phyloP scores from a whole-genome alignment of 176 grass and related monocot species.

The Paspalum notatum region DNA sequence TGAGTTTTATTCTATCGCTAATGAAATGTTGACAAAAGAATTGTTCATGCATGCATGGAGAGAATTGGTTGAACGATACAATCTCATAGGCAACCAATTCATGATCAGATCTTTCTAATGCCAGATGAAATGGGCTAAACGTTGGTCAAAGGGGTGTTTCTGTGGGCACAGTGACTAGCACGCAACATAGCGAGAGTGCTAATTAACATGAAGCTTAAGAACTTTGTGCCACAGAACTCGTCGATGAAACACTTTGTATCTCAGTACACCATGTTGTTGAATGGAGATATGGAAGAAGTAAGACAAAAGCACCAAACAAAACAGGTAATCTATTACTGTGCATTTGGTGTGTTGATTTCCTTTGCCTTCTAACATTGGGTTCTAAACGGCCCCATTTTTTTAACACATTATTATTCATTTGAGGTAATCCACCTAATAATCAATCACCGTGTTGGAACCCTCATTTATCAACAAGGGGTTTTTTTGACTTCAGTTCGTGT shows the following conservation, averaged over 20 bases:
- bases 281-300: neutral
- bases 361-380: no score
- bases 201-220: neutral
- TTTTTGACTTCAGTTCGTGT: no score
- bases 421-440: no score
- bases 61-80: neutral
- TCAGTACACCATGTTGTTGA: neutral
- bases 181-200: neutral
- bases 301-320: neutral
- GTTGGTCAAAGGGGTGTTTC: neutral
- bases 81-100: neutral
- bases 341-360: no score
- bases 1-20: neutral
- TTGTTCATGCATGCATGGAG: neutral
- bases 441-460: no score
- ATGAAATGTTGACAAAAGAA: neutral
- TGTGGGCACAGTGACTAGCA: neutral
- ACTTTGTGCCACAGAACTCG: neutral
- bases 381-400: no score
- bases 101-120: neutral
- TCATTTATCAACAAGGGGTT: no score
- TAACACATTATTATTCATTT: no score
- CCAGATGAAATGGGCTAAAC: neutral
- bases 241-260: neutral
- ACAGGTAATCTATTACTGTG: no score